Evolutionary conservation across 192 early-diverging fungal genomes (phyloP).

Genomic region (Diversispora eburnea): DNA sequence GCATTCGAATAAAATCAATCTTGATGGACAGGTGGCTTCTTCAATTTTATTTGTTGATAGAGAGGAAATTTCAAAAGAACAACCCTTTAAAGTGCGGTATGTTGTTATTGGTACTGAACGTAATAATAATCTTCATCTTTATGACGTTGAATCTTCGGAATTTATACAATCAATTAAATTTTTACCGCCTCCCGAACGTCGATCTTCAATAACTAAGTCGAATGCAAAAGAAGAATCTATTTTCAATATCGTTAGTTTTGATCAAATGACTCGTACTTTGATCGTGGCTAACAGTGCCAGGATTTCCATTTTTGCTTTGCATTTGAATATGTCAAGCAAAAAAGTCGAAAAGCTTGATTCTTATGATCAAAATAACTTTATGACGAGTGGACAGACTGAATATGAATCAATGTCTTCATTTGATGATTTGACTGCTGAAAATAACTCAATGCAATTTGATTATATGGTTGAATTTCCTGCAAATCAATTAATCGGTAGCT

Average conservation of each 20-base stretch:
- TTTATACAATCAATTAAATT: constrained; percentile 39
- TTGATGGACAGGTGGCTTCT: constrained; percentile 34
- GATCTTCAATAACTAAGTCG: constrained; percentile 36
- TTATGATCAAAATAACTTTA: background rate
- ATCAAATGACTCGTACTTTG: constrained; percentile 34
- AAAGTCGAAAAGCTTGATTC: constrained; percentile 7
- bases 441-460: constrained; percentile 34
- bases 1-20: constrained; percentile 33
- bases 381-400: constrained; percentile 14
- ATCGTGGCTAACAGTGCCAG: constrained; percentile 45
- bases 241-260: constrained; percentile 49
- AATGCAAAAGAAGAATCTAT: constrained; percentile 35
- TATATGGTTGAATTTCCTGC: constrained; percentile 49
- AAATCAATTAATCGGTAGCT: constrained; percentile 40
- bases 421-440: background rate
- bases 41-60: constrained; percentile 26
- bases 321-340: constrained; percentile 11
- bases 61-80: constrained; percentile 30
- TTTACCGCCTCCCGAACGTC: constrained; percentile 39
- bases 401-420: constrained; percentile 28
- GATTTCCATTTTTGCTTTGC: constrained; percentile 41
- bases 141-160: constrained; percentile 27
- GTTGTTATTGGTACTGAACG: constrained; percentile 41
- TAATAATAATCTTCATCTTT: constrained; percentile 40
- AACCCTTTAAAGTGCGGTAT: constrained; percentile 36